A percentile compares a stretch with the other conserved stretches of the same genome.
These are phyloP conservation scores for Plasmopara muralis DNA, from an alignment of 352 stramenopile species.

Conservation along the genomic window DNA sequence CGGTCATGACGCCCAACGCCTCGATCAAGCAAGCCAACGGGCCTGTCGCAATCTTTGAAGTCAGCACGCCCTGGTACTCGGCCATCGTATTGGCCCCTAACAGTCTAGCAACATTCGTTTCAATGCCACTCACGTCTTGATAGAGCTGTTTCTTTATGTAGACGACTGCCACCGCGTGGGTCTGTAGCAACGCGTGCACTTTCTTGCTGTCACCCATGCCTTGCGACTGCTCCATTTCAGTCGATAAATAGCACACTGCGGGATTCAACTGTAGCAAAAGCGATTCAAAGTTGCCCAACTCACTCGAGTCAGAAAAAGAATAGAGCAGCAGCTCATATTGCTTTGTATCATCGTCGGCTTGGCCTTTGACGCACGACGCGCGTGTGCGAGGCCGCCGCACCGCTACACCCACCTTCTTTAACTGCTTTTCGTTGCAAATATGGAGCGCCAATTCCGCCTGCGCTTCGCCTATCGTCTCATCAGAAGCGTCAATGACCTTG, in stretches of 20 bases:
- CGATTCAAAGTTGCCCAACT: constrained; percentile 78
- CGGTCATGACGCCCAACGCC: constrained; percentile 56
- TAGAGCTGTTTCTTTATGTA: constrained; percentile 74
- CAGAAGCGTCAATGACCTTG: neutral
- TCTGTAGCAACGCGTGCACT: constrained; percentile 63
- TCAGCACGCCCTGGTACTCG: constrained; percentile 56
- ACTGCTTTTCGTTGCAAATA: constrained; percentile 72
- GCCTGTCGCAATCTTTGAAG: constrained; percentile 62
- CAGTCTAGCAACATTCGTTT: constrained; percentile 61
- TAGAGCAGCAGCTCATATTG: constrained; percentile 78
- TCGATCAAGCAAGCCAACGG: constrained; percentile 64
- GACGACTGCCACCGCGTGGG: constrained; percentile 47
- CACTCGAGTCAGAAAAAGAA: constrained; percentile 78
- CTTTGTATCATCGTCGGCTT: constrained; percentile 70
- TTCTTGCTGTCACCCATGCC: constrained; percentile 76
- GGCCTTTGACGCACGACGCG: constrained; percentile 70
- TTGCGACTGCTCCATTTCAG: constrained; percentile 51
- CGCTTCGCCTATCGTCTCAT: constrained; percentile 19
- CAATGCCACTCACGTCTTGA: constrained; percentile 36
- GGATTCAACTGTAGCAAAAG: constrained; percentile 75
- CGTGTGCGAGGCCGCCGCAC: constrained; percentile 59
- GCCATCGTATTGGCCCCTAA: constrained; percentile 48
- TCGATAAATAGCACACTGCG: constrained; percentile 62
- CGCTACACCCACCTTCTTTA: constrained; percentile 79
- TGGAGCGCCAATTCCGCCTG: constrained; percentile 69